Percentiles rank a stretch among this genome's conserved stretches.
Conservation (phyloP, 2,329 filamentous ascomycete genomes). For the Fusarium penzigii region DNA sequence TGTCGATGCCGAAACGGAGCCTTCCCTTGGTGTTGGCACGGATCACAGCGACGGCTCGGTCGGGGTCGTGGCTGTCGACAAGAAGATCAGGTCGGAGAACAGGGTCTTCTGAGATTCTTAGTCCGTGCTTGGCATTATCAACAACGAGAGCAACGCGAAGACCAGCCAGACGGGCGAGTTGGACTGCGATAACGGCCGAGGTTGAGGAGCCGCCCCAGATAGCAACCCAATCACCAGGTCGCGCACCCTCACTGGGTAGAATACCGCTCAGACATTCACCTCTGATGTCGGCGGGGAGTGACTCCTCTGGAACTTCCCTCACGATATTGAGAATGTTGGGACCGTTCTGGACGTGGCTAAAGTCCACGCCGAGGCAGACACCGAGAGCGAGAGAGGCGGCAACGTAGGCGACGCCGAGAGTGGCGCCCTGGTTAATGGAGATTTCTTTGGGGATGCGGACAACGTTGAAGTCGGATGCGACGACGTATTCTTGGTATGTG, state of each 20-base stretch:
- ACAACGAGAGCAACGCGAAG: slow-evolving; percentile 66
- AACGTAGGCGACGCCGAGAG: slow-evolving; percentile 71
- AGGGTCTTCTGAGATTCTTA: slow-evolving; percentile 50
- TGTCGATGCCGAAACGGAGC: slow-evolving; percentile 70
- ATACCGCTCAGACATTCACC: slow-evolving; percentile 64
- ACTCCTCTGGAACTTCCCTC: slow-evolving; percentile 43
- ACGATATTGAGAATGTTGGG: slow-evolving; percentile 61
- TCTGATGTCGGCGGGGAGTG: slow-evolving; percentile 61
- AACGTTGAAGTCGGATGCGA: slow-evolving; percentile 65
- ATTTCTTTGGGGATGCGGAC: slow-evolving; percentile 59
- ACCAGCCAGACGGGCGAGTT: slow-evolving; percentile 67
- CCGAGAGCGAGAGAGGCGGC: slow-evolving; percentile 67
- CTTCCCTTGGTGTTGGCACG: slow-evolving; percentile 56
- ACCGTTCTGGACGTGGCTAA: slow-evolving; percentile 51
- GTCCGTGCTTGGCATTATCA: slow-evolving; percentile 67
- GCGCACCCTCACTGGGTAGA: slow-evolving; percentile 51
- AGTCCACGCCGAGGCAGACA: slow-evolving; percentile 69
- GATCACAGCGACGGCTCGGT: slow-evolving; percentile 66
- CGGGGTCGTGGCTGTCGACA: slow-evolving; percentile 66
- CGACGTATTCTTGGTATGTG: slow-evolving; percentile 69
- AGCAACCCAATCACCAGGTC: slow-evolving; percentile 66
- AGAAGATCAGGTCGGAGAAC: slow-evolving; percentile 59
- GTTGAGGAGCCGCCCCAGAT: slow-evolving; percentile 78
- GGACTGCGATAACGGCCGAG: slow-evolving; percentile 65
- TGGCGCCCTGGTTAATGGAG: slow-evolving; percentile 57